Evolutionary conservation across 768 basidiomycete genomes (phyloP).

Genomic region (Pleurotus giganteus): DNA sequence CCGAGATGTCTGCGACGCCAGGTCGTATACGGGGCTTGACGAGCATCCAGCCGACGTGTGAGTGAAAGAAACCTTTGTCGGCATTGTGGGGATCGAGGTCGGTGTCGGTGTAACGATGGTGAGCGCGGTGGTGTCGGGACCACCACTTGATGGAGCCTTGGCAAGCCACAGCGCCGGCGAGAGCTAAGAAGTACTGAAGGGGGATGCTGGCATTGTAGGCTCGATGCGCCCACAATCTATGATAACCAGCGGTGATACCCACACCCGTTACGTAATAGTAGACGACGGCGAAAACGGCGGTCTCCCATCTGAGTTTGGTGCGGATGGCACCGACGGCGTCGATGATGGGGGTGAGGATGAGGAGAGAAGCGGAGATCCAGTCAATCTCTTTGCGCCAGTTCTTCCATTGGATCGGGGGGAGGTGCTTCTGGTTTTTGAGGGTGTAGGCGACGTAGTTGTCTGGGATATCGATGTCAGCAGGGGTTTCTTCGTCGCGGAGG

Average conservation of each 20-base stretch:
- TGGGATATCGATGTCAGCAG: slow-evolving; percentile 59
- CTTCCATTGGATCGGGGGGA: slow-evolving; percentile 64
- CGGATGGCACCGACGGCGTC: slow-evolving; percentile 71
- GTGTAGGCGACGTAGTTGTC: slow-evolving; percentile 84
- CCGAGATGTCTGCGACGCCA: slow-evolving; percentile 86
- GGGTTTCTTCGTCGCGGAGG: background rate
- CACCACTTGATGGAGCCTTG: slow-evolving; percentile 99
- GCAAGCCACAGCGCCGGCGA: slow-evolving; percentile 87
- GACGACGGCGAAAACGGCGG: slow-evolving; percentile 48
- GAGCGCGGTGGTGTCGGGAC: slow-evolving; percentile 95
- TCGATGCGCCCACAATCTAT: slow-evolving; percentile 95
- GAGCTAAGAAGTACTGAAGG: slow-evolving; percentile 82
- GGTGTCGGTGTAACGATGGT: slow-evolving; percentile 95
- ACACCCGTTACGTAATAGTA: slow-evolving; percentile 56
- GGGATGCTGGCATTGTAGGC: slow-evolving; percentile 88
- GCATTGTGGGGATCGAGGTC: slow-evolving; percentile 95
- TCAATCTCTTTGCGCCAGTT: slow-evolving; percentile 64
- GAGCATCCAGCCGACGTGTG: slow-evolving; percentile 92
- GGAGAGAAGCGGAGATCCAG: slow-evolving; percentile 73
- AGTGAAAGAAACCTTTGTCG: slow-evolving; percentile 81
- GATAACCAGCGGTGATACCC: slow-evolving; percentile 92
- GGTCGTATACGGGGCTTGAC: slow-evolving; percentile 86
- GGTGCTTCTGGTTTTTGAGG: slow-evolving; percentile 61
- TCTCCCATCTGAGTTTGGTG: slow-evolving; percentile 70
- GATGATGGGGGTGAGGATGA: slow-evolving; percentile 72